Base-by-base conservation (phyloP, 805 yeast species). In the Saccharomycopsis fibuligera region DNA sequence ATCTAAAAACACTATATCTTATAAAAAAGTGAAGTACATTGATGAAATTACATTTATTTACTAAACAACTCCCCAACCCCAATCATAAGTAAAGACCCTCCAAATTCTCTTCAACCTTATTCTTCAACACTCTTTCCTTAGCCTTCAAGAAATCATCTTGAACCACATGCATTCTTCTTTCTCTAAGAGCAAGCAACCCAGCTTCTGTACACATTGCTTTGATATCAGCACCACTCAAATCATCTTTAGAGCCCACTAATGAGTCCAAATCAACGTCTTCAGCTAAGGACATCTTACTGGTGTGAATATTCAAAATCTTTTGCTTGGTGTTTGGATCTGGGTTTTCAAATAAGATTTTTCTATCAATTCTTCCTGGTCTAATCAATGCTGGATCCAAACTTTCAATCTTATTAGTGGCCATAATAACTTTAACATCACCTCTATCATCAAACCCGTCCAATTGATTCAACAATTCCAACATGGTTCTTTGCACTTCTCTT, bases 161-260 rank as follows among this genome's bases (percentile, higher is more conserved):
- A 10, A 96, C 90, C 29, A 91, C 96, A 61, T 93, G 98, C 54
- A 93, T 89, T 72, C 99, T 81, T 70, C 96, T 79, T 68, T 89
- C 97, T 68, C 97, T 82, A 58, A 89, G 73, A 2, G 96, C 96
- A 62, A 87, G 86, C 93, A 89, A 86, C 56, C 97, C 97, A 9
- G 96, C 96, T 66, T 89, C 97, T 3, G 96, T 89, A 68, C 97
- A 89, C 48, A 89, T 95, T 65, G 96, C 96, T 68, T 89, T 89
- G 55, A 89, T 95, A 66, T 89, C 99, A 14, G 99, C 99, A 63
- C 99, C 99, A 2, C 97, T 88, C 62, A 95, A 84, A 42, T 96
- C 98, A 59, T 86, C 90, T 95, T 90, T 93, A 58, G 88, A 88
- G 60, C 91, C 96, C 6, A 96, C 98, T 54, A 93, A 81, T 63